A percentile compares a stretch with the other conserved stretches of the same genome.
phyloP scores from a whole-genome alignment of 176 grass and related monocot genomes.

The Lolium multiflorum region DNA sequence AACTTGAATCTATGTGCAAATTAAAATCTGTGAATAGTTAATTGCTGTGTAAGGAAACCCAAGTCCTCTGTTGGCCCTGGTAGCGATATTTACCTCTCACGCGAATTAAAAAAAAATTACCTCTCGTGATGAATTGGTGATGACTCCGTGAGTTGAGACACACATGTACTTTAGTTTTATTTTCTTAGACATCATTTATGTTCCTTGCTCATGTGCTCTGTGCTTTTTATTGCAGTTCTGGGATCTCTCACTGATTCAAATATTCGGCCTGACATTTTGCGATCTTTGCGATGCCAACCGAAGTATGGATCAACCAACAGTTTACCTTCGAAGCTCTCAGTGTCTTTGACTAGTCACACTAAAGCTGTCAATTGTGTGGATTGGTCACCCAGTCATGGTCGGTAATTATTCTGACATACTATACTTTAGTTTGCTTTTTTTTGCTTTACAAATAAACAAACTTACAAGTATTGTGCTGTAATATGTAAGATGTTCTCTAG shows the following conservation, averaged over 20 bases:
- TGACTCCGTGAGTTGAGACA: not conserved
- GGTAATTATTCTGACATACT: constrained; percentile 46
- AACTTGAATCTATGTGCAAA: not conserved
- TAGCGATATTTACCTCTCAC: not conserved
- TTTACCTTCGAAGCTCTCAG: constrained; percentile 50
- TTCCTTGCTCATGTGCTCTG: constrained; percentile 30
- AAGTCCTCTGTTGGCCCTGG: not conserved
- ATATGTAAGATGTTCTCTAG: not conserved
- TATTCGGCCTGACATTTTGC: constrained; percentile 59
- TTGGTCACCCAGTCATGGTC: constrained; percentile 78
- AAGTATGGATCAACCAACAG: constrained; percentile 44
- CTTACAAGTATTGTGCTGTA: not conserved
- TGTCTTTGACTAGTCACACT: constrained; percentile 65
- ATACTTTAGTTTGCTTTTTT: not conserved
- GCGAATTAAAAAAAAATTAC: no score
- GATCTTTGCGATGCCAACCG: constrained; percentile 49
- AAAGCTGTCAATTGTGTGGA: constrained; percentile 76
- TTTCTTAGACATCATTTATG: not conserved
- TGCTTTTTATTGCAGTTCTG: constrained; percentile 52
- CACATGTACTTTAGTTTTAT: not conserved
- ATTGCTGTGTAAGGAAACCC: not conserved
- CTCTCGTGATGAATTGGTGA: not conserved
- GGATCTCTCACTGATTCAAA: constrained; percentile 58
- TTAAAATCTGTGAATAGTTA: not conserved
- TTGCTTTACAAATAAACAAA: not conserved